Evolutionary conservation across 1,284 basidiomycete genomes (phyloP).

Genomic region (Moesziomyces globuligerus): DNA sequence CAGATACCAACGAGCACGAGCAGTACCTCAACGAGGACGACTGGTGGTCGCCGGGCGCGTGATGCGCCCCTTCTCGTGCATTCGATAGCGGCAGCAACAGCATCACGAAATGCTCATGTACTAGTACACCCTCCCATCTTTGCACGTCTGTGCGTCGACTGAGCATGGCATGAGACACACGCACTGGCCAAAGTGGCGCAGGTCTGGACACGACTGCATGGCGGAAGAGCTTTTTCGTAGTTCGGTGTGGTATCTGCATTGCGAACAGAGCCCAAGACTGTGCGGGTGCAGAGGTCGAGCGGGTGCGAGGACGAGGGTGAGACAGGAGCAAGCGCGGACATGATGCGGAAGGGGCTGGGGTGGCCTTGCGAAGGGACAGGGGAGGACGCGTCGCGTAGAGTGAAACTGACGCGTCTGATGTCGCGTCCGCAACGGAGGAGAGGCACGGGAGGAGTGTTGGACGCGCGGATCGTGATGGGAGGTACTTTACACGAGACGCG

Average conservation of each 20-base stretch:
- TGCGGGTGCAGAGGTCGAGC: too few species aligned
- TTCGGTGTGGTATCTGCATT: too few species aligned
- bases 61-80: too few species aligned
- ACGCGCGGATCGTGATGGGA: background rate
- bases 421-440: background rate
- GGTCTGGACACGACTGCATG: too few species aligned
- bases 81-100: background rate
- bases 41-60: constrained; percentile 27
- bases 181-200: too few species aligned
- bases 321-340: constrained; percentile 23
- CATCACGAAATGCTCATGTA: background rate
- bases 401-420: background rate
- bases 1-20: constrained; percentile 29
- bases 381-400: background rate
- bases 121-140: too few species aligned
- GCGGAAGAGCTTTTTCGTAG: too few species aligned
- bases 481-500: background rate
- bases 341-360: background rate
- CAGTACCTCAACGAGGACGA: constrained; percentile 40
- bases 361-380: background rate
- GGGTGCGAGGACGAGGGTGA: constrained; percentile 3
- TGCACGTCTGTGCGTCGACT: too few species aligned
- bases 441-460: background rate
- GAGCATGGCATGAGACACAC: too few species aligned
- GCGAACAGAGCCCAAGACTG: too few species aligned